Conservation (phyloP, 192 early-diverging fungal species). For the Chytriomyces hyalinus region DNA sequence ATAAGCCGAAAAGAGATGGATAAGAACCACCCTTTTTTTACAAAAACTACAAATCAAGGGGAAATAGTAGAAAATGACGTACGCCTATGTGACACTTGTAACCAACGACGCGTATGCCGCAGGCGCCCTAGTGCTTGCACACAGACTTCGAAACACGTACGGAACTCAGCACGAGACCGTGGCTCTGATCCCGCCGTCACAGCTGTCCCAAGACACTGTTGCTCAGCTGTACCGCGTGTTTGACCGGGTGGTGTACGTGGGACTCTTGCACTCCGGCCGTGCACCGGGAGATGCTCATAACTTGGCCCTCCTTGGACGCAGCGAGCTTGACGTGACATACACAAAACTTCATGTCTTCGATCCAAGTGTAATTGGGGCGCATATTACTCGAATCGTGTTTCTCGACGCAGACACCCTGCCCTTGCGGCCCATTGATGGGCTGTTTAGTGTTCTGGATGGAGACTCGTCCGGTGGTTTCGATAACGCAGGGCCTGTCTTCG, state of each 20-base stretch:
- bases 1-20: too few relatives aligned
- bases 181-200: slow-evolving; percentile 67
- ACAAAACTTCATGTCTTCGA: slow-evolving; percentile 92
- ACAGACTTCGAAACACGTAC: slow-evolving; percentile 68
- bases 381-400: slow-evolving; percentile 67
- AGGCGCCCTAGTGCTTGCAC: slow-evolving; percentile 79
- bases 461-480: slow-evolving; percentile 20
- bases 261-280: slow-evolving; percentile 60
- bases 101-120: slow-evolving; percentile 85
- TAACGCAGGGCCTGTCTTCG: slow-evolving; percentile 56
- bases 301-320: slow-evolving; percentile 75
- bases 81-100: slow-evolving; percentile 84
- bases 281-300: slow-evolving; percentile 49
- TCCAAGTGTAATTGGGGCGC: slow-evolving; percentile 49
- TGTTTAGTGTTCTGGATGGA: slow-evolving; percentile 65
- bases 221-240: slow-evolving; percentile 62
- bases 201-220: slow-evolving; percentile 55
- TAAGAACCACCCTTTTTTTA: too few relatives aligned
- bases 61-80: neutral
- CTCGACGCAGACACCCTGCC: slow-evolving; percentile 90
- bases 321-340: slow-evolving; percentile 87
- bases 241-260: slow-evolving; percentile 74
- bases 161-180: slow-evolving; percentile 68
- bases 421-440: slow-evolving; percentile 74
- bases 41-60: too few relatives aligned